phyloP scores from a whole-genome alignment of 2,329 filamentous ascomycete species.

The Ilyonectria destructans region DNA sequence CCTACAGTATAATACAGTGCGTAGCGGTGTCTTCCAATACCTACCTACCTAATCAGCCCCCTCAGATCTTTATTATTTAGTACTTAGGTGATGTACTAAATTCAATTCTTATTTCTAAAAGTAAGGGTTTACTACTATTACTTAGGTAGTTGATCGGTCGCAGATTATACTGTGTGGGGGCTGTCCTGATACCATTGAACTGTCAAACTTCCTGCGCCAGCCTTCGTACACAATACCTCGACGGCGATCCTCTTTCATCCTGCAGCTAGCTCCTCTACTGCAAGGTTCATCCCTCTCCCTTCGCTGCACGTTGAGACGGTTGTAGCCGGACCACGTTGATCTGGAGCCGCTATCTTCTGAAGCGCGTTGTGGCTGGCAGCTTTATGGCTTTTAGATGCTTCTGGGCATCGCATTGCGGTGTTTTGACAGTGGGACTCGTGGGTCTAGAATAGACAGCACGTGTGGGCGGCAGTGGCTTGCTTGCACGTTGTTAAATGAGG shows the following conservation, averaged over 20 bases:
- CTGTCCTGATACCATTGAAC: too few relatives aligned
- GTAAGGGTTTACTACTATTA: too few relatives aligned
- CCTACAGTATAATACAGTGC: too few relatives aligned
- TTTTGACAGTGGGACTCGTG: background rate
- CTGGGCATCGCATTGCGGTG: background rate
- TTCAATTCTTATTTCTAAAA: too few relatives aligned
- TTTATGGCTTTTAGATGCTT: background rate
- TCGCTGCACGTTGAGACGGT: background rate
- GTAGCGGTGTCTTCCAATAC: too few relatives aligned
- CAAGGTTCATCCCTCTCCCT: background rate
- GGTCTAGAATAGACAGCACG: background rate
- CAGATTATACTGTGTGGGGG: too few relatives aligned
- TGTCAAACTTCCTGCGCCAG: too few relatives aligned
- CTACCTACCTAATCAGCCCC: too few relatives aligned
- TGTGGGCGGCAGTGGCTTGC: background rate
- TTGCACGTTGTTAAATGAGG: background rate
- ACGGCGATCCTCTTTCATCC: background rate
- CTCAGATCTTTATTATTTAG: too few relatives aligned
- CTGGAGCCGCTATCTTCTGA: background rate
- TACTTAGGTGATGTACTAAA: too few relatives aligned
- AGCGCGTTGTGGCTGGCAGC: background rate
- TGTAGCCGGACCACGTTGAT: background rate
- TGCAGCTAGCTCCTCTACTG: background rate
- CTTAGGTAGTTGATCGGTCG: too few relatives aligned
- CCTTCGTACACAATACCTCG: background rate